Evolutionary conservation across 2,329 filamentous ascomycete species (phyloP).

Genomic region (Paecilomyces variotii): DNA sequence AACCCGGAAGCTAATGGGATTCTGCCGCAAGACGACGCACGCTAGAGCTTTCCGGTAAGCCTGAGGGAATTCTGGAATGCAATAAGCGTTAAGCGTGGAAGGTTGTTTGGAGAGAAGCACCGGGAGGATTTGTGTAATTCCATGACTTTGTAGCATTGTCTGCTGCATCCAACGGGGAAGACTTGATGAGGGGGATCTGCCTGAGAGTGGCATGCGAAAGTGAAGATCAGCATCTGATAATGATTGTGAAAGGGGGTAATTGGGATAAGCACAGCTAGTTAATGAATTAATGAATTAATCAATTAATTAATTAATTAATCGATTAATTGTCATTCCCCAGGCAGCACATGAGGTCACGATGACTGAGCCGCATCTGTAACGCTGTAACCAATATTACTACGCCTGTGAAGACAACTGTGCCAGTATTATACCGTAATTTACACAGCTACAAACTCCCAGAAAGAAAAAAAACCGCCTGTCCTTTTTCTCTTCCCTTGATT

Average conservation of each 20-base stretch:
- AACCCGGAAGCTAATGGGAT: not conserved
- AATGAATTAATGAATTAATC: no score
- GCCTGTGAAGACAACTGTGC: not conserved
- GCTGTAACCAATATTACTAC: not conserved
- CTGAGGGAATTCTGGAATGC: not conserved
- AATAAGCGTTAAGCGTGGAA: not conserved
- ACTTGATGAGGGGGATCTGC: not conserved
- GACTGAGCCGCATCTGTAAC: not conserved
- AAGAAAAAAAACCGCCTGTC: not conserved
- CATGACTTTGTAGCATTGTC: not conserved
- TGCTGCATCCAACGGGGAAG: not conserved
- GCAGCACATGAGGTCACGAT: not conserved
- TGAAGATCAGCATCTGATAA: not conserved
- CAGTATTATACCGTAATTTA: not conserved
- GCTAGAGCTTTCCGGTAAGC: not conserved
- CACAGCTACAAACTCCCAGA: not conserved
- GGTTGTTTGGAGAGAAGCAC: not conserved
- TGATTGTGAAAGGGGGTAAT: not conserved
- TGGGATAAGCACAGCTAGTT: not conserved
- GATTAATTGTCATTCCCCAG: not conserved
- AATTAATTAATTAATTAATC: no score
- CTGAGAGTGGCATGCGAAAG: not conserved
- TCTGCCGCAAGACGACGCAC: not conserved
- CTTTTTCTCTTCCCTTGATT: not conserved
- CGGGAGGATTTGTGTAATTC: not conserved